These are phyloP conservation scores for Tilletia caries DNA, from an alignment of 1,284 basidiomycete genomes.

Conservation along the genomic window DNA sequence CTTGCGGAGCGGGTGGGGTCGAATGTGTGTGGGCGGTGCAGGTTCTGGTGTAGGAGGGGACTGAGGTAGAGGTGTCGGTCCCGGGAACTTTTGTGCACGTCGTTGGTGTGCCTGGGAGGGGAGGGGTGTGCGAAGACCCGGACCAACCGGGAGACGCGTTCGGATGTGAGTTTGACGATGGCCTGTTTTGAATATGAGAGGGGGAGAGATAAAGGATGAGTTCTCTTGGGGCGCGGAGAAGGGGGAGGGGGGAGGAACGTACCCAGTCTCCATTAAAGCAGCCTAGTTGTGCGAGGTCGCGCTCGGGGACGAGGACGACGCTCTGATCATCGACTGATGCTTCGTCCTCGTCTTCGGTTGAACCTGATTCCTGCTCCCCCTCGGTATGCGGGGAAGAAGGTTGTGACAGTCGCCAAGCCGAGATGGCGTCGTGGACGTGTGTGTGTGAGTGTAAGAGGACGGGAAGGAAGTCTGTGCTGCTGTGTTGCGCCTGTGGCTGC, in stretches of 20 bases:
- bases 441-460: not conserved
- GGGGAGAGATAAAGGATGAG: not conserved
- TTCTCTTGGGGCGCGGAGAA: not conserved
- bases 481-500: not conserved
- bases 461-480: not conserved
- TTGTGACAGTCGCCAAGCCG: slow-evolving; percentile 23
- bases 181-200: not conserved
- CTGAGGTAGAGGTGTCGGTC: slow-evolving; percentile 21
- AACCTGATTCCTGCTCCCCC: not conserved
- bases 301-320: slow-evolving; percentile 37
- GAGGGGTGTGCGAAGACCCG: not conserved
- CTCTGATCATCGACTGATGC: slow-evolving; percentile 40
- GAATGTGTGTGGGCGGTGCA: slow-evolving; percentile 27
- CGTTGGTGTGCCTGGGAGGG: not conserved
- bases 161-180: not conserved
- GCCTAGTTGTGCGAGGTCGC: slow-evolving; percentile 69
- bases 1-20: slow-evolving; percentile 4
- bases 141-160: not conserved
- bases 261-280: slow-evolving; percentile 86
- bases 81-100: not conserved
- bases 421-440: slow-evolving; percentile 25
- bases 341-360: slow-evolving; percentile 12
- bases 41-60: slow-evolving; percentile 39
- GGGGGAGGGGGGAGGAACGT: not conserved
- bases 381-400: not conserved